These are phyloP conservation scores for Leucosporidium creatinivorum DNA, from an alignment of 768 basidiomycete species.

Conservation along the genomic window DNA sequence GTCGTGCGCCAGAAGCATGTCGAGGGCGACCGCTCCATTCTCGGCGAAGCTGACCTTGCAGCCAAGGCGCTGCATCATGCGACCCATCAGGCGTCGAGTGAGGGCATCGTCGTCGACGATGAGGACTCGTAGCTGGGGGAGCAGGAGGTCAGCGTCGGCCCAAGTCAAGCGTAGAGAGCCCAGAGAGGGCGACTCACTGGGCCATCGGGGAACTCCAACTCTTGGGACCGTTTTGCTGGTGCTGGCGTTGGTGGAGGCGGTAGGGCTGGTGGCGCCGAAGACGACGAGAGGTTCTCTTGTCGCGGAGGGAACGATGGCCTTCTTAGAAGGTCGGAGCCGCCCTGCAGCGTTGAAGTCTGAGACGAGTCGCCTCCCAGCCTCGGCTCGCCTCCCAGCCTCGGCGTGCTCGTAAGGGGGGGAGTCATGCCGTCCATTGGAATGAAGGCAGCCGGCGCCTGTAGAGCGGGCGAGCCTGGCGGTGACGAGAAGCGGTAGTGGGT, in stretches of 20 bases:
- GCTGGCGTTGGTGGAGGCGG: not conserved
- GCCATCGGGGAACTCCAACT: not conserved
- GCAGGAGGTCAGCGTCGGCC: not conserved
- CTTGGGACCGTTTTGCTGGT: not conserved
- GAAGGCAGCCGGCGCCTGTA: not conserved
- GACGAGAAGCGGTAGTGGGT: constrained; percentile 2
- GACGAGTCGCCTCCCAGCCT: no score
- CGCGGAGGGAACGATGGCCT: no score
- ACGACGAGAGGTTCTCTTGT: not conserved
- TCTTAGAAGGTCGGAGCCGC: constrained; percentile 61
- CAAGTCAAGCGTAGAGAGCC: not conserved
- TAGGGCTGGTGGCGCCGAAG: not conserved
- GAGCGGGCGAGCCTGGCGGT: not conserved
- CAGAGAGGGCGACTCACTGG: not conserved
- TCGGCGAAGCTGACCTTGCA: constrained; percentile 73
- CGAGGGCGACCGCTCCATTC: constrained; percentile 70
- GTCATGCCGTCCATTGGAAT: not conserved
- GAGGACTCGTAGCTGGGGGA: constrained; percentile 24
- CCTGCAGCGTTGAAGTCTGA: no score
- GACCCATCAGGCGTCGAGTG: constrained; percentile 71
- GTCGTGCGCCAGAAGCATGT: constrained; percentile 53
- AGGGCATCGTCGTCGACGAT: constrained; percentile 55
- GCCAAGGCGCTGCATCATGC: constrained; percentile 68
- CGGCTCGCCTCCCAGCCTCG: no score
- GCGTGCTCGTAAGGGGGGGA: no score